Evolutionary conservation across 2,329 filamentous ascomycete genomes (phyloP).

Genomic region (Arachnomyces sp.): DNA sequence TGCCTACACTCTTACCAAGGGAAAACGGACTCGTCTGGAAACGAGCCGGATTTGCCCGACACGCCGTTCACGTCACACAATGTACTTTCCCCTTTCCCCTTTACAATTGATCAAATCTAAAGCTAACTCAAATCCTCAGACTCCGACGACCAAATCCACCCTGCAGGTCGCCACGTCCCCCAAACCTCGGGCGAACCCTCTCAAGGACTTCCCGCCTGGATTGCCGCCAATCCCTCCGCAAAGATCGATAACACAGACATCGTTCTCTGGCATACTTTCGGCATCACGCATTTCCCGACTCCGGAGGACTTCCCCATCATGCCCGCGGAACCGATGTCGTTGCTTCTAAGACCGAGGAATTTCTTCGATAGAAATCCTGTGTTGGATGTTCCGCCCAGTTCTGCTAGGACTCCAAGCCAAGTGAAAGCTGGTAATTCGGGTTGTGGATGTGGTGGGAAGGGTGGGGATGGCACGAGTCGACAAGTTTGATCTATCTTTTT

Average conservation of each 20-base stretch:
- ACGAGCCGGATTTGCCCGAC: conserved; percentile 76
- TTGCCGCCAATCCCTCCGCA: conserved; percentile 53
- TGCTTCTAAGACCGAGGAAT: conserved; percentile 70
- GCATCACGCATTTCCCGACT: conserved; percentile 78
- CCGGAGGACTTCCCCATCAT: conserved; percentile 91
- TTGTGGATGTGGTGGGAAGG: conserved; percentile 24
- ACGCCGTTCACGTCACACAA: conserved; percentile 81
- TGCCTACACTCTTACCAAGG: conserved; percentile 71
- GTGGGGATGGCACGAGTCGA: conserved; percentile 33
- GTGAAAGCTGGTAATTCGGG: conserved; percentile 37
- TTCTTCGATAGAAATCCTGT: conserved; percentile 77
- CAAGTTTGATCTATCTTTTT: conserved; percentile 23
- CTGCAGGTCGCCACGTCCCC: conserved; percentile 78
- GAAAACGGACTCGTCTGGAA: conserved; percentile 80
- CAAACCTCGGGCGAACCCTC: conserved; percentile 78
- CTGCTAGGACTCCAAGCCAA: conserved; percentile 64
- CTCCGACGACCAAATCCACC: conserved; percentile 72
- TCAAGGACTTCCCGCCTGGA: conserved; percentile 66
- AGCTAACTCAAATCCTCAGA: conserved; percentile 42
- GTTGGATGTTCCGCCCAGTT: conserved; percentile 73
- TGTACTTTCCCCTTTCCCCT: conserved; percentile 45
- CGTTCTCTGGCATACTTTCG: conserved; percentile 91
- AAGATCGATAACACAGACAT: conserved; percentile 74
- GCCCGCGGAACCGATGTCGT: conserved; percentile 77
- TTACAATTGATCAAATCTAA: conserved; percentile 4